Percentiles rank a stretch among this genome's conserved stretches.
Conservation (phyloP, 495 filamentous ascomycete species). For the Glarea lozoyensis region DNA sequence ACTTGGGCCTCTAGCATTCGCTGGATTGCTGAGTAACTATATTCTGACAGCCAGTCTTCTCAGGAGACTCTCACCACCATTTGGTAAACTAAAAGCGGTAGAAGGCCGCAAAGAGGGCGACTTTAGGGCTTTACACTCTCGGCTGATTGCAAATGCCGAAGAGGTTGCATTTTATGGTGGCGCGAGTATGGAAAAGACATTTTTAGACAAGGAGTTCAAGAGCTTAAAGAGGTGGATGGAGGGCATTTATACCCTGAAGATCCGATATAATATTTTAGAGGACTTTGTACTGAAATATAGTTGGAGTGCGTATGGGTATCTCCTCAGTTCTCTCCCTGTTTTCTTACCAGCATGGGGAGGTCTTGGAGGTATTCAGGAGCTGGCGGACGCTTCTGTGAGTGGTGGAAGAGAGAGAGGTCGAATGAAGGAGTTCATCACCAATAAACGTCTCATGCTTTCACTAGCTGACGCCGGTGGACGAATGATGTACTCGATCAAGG, state of each 20-base stretch:
- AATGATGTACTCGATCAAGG: conserved; percentile 99
- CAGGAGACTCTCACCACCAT: conserved; percentile 80
- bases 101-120: conserved; percentile 91
- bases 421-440: conserved; percentile 99
- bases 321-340: conserved; percentile 83
- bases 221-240: conserved; percentile 94
- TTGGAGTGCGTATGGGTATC: conserved; percentile 96
- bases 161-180: conserved; percentile 99
- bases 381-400: conserved; percentile 33
- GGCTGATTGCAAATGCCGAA: conserved; percentile 93
- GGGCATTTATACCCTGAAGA: conserved; percentile 89
- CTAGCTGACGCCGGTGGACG: conserved; percentile 92
- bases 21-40: conserved; percentile 82
- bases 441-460: conserved; percentile 97
- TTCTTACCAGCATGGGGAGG: conserved; percentile 96
- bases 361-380: conserved; percentile 59
- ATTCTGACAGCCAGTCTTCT: conserved; percentile 85
- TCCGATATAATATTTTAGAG: conserved; percentile 97
- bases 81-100: conserved; percentile 91
- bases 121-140: conserved; percentile 80
- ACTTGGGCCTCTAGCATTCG: conserved; percentile 79
- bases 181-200: conserved; percentile 82
- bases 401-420: conserved; percentile 64
- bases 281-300: conserved; percentile 97
- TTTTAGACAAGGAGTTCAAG: conserved; percentile 83